Percentiles rank a stretch among this genome's conserved stretches.
phyloP scores from a whole-genome alignment of 768 basidiomycete species.

The Hydnum rufescens region DNA sequence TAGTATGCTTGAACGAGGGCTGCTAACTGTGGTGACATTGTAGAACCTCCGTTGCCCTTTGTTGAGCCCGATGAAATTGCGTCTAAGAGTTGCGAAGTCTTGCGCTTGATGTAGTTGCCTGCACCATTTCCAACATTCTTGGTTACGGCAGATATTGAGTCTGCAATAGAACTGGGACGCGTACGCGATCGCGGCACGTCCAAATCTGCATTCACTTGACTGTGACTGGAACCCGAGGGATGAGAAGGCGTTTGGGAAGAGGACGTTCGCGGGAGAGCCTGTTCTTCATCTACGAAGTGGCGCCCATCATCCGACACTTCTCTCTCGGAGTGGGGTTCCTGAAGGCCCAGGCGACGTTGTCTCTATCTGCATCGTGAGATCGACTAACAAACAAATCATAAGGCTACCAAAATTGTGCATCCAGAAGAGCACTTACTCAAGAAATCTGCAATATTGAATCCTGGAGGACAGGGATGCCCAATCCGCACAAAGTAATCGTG shows the following conservation, averaged over 20 bases:
- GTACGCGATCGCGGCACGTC: background rate
- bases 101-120: slow-evolving; percentile 35
- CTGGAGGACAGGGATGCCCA: slow-evolving; percentile 70
- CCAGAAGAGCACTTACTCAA: slow-evolving; percentile 80
- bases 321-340: slow-evolving; percentile 6
- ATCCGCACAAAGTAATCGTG: slow-evolving; percentile 64
- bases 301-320: slow-evolving; percentile 16
- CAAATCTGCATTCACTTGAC: background rate
- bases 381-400: slow-evolving; percentile 26
- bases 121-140: slow-evolving; percentile 16
- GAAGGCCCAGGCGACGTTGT: slow-evolving; percentile 17
- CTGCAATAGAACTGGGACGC: background rate
- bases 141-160: slow-evolving; percentile 21
- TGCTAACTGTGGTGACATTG: slow-evolving; percentile 38
- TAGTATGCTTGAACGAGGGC: slow-evolving; percentile 56
- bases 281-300: slow-evolving; percentile 51
- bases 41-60: slow-evolving; percentile 16
- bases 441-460: slow-evolving; percentile 95
- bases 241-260: background rate
- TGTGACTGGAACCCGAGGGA: background rate
- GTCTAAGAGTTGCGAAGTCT: slow-evolving; percentile 54
- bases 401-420: background rate
- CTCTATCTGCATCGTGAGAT: slow-evolving; percentile 42
- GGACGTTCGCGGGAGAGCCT: slow-evolving; percentile 19
- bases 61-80: slow-evolving; percentile 25